Evolutionary conservation across 2,329 filamentous ascomycete species (phyloP).

Genomic region (Trichoderma koningii): DNA sequence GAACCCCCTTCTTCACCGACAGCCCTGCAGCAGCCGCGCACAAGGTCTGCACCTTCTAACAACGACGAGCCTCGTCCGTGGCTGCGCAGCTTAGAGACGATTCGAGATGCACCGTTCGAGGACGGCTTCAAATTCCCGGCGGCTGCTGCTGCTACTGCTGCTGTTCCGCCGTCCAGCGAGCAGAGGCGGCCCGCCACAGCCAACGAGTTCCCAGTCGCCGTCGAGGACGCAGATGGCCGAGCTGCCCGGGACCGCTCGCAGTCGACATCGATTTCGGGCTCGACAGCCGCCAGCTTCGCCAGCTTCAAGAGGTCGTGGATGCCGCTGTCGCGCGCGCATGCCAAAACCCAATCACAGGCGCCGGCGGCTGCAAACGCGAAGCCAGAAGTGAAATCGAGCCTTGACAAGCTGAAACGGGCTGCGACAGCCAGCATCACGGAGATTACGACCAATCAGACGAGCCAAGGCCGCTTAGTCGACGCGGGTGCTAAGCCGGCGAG

Average conservation of each 20-base stretch:
- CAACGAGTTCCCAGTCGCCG: slow-evolving; percentile 22
- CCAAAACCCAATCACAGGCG: slow-evolving; percentile 40
- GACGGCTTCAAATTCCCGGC: not conserved
- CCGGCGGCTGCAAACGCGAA: slow-evolving; percentile 32
- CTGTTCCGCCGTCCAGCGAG: not conserved
- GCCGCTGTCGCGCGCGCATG: slow-evolving; percentile 51
- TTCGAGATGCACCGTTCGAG: slow-evolving; percentile 35
- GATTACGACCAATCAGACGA: slow-evolving; percentile 35
- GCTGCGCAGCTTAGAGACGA: slow-evolving; percentile 51
- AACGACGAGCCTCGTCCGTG: slow-evolving; percentile 55
- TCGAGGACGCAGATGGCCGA: slow-evolving; percentile 33
- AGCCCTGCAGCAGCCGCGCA: slow-evolving; percentile 19
- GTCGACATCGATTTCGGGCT: slow-evolving; percentile 37
- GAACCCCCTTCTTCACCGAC: not conserved
- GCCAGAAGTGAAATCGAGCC: slow-evolving; percentile 34
- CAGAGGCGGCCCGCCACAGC: slow-evolving; percentile 35
- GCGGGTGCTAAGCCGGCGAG: slow-evolving; percentile 41
- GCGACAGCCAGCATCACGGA: slow-evolving; percentile 38
- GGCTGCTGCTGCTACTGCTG: no score
- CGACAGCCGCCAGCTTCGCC: slow-evolving; percentile 46
- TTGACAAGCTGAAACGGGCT: slow-evolving; percentile 33
- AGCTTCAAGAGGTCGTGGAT: slow-evolving; percentile 57
- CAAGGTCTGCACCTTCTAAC: slow-evolving; percentile 47
- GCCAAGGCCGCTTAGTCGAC: slow-evolving; percentile 37
- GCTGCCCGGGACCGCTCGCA: slow-evolving; percentile 42